Percentiles rank a stretch among this genome's conserved stretches.
These are phyloP conservation scores for Fusarium sacchari DNA, from an alignment of 2,329 filamentous ascomycete genomes.

Conservation along the genomic window DNA sequence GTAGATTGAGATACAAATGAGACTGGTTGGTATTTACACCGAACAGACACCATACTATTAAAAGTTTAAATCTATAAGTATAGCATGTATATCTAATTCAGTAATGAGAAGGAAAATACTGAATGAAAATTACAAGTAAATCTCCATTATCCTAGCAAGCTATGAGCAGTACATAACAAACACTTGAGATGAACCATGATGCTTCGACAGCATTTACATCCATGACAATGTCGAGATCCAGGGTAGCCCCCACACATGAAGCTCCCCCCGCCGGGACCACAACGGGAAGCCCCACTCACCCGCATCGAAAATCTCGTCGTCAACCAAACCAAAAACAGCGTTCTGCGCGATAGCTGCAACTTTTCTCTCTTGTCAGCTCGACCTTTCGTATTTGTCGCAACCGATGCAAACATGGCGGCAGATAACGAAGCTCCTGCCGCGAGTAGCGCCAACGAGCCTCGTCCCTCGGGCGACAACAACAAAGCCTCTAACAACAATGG, in stretches of 20 bases:
- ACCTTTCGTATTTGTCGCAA: conserved; percentile 26
- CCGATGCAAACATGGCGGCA: conserved; percentile 49
- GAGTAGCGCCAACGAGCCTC: conserved; percentile 35
- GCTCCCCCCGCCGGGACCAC: conserved; percentile 32
- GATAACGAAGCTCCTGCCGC: conserved; percentile 45
- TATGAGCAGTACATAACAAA: background rate
- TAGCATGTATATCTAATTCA: background rate
- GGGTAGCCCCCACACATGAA: conserved; percentile 15
- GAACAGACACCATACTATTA: fast-evolving
- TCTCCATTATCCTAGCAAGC: background rate
- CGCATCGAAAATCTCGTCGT: conserved; percentile 38
- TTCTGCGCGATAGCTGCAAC: conserved; percentile 9
- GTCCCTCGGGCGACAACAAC: conserved; percentile 35
- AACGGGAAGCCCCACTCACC: conserved; percentile 35
- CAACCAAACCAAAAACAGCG: conserved; percentile 28
- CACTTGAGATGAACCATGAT: background rate
- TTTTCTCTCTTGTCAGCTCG: background rate
- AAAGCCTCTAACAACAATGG: conserved; percentile 23
- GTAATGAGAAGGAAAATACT: too few species aligned
- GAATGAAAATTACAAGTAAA: fast-evolving
- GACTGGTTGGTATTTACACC: fast-evolving
- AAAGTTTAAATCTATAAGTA: fast-evolving
- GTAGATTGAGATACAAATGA: too few species aligned
- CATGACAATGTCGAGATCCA: background rate
- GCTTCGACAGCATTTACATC: background rate